phyloP scores from a whole-genome alignment of 1,284 basidiomycete species.

The Omphalotus olearius region DNA sequence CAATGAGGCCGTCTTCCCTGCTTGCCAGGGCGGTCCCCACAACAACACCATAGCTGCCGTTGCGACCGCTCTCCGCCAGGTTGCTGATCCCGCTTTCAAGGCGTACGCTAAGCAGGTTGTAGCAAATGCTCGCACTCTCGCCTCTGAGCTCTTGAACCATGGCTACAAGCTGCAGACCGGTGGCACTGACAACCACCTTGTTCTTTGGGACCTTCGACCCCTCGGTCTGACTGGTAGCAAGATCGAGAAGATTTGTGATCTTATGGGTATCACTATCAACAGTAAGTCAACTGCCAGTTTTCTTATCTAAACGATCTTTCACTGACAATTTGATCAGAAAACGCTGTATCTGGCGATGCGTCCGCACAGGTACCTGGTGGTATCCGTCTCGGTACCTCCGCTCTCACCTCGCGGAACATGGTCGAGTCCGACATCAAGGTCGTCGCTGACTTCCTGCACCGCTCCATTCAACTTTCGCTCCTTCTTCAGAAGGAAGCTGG shows the following conservation, averaged over 20 bases:
- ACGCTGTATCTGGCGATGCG: constrained; percentile 93
- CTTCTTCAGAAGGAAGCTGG: constrained; percentile 92
- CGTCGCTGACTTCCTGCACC: constrained; percentile 91
- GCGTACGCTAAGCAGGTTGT: constrained; percentile 95
- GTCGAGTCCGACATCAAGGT: constrained; percentile 80
- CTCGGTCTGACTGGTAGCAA: constrained; percentile 95
- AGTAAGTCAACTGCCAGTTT: constrained; percentile 46
- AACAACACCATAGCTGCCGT: constrained; percentile 99
- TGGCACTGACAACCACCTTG: constrained; percentile 97
- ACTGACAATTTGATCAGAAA: constrained; percentile 52
- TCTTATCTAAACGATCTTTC: not conserved
- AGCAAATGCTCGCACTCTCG: constrained; percentile 79
- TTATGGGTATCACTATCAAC: constrained; percentile 94
- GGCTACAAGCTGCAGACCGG: constrained; percentile 97
- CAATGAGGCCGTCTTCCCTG: constrained; percentile 99
- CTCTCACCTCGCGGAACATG: constrained; percentile 95
- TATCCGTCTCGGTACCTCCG: constrained; percentile 94
- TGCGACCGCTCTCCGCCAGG: constrained; percentile 95
- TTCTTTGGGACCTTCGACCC: constrained; percentile 97
- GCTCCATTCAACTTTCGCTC: constrained; percentile 85
- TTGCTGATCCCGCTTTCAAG: constrained; percentile 87
- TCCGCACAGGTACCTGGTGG: constrained; percentile 97
- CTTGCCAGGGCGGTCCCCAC: constrained; percentile 99
- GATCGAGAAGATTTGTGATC: constrained; percentile 97
- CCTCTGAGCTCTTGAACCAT: constrained; percentile 63